Evolutionary conservation across 1,139 yeast species (phyloP), one percentile per base, ranked within the genome.

Genomic region (Zygoascus sp.): DNA sequence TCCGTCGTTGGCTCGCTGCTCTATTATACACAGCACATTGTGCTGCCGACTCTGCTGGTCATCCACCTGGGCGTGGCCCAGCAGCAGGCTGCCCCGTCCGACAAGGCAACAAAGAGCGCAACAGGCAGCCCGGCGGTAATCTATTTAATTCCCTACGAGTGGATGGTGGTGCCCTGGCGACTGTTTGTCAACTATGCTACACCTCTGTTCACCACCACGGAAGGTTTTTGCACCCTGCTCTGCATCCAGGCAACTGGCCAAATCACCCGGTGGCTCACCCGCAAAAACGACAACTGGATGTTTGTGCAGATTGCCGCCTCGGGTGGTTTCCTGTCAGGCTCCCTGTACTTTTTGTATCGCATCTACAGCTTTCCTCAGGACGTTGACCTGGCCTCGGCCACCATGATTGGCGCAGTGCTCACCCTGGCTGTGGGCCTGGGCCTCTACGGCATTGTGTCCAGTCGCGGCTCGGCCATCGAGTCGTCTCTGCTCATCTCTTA

Each of bases 171-270:
- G 46, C 79, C 80, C 4, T 90, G 97, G 97, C 76, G 78, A 53
- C 63, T 76, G 48, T 67, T 84, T 40, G 71, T 92, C 40, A 74
- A 80, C 42, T 86, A 87, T 62, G 79, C 96, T 6, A 92, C 98
- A 1, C 94, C 96, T 0, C 70, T 86, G 42, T 90, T 92, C 66
- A 86, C 97, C 1, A 74, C 89, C 13, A 68, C 89, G 48, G 98
- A 92, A 68, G 98, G 98, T 1, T 83, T 92, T 58, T 92, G 97
- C 67, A 81, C 96, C 0, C 75, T 92, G 37, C 70, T 92, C 49
- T 82, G 89, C 23, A 87, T 92, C 52, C 98, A 92, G 67, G 89
- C 96, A 7, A 76, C 86, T 36, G 97, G 97, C 6, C 92, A 88
- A 61, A 79, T 87, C 7, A 76, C 87, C 47, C 75, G 78, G 52